Conservation (phyloP, 257 asterid genomes). For the Cinchona pubescens region DNA sequence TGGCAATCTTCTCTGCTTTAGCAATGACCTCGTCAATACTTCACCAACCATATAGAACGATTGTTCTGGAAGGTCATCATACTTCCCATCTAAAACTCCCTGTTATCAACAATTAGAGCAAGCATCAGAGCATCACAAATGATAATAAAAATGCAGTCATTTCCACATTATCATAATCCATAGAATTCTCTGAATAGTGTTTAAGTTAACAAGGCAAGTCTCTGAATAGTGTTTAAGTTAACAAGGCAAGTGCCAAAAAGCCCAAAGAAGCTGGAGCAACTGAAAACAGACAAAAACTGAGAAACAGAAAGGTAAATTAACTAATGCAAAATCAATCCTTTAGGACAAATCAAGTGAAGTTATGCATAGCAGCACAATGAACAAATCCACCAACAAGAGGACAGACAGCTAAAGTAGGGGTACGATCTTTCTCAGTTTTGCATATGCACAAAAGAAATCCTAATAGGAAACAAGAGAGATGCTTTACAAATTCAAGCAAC, state of each 20-base stretch:
- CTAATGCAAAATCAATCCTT: background rate
- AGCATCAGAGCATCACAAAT: constrained; percentile 6
- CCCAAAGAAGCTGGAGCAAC: background rate
- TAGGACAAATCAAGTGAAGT: background rate
- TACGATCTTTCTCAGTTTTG: background rate
- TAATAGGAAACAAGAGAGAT: no score
- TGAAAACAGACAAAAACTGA: background rate
- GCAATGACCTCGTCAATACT: constrained; percentile 91
- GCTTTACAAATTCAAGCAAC: background rate
- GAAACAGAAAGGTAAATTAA: background rate
- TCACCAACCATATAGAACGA: constrained; percentile 98
- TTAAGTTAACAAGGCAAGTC: no score
- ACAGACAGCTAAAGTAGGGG: background rate
- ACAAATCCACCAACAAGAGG: background rate
- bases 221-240: no score
- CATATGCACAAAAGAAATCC: background rate
- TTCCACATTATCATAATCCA: no score
- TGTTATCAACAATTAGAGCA: constrained; percentile 18
- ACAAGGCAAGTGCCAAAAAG: background rate
- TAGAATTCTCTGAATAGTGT: background rate
- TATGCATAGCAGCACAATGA: background rate
- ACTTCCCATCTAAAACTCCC: constrained; percentile 95
- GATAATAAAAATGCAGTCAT: background rate
- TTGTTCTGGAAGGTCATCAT: constrained; percentile 86
- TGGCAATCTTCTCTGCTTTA: constrained; percentile 97